These are phyloP conservation scores for Thalassiosira ordinaria DNA, from an alignment of 352 stramenopile genomes.

Conservation along the genomic window DNA sequence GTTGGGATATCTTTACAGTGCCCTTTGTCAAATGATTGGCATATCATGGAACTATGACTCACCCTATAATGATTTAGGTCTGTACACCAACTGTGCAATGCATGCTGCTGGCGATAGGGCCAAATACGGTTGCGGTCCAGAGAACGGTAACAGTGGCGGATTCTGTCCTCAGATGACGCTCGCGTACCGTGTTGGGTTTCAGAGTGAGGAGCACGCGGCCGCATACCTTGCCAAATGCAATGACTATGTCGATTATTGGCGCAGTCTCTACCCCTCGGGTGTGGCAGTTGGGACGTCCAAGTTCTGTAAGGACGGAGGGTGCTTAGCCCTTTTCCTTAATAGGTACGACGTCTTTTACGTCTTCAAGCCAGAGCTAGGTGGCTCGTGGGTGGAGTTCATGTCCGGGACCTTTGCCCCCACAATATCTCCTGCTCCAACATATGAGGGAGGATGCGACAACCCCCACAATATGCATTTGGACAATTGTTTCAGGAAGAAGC, in stretches of 20 bases:
- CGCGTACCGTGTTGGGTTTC: conserved; percentile 56
- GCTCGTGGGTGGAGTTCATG: conserved; percentile 62
- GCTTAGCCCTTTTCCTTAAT: conserved; percentile 57
- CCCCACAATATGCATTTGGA: conserved; percentile 58
- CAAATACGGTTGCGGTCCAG: conserved; percentile 59
- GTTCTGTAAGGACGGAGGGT: conserved; percentile 52
- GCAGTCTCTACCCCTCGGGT: conserved; percentile 55
- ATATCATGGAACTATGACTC: conserved; percentile 64
- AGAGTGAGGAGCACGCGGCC: conserved; percentile 51
- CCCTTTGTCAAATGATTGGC: conserved; percentile 59
- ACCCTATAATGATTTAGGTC: conserved; percentile 53
- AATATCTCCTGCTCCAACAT: conserved; percentile 59
- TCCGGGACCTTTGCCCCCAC: conserved; percentile 49
- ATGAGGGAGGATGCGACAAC: conserved; percentile 55
- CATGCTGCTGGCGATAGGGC: conserved; percentile 58
- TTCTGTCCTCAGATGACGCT: conserved; percentile 67
- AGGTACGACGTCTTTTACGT: conserved; percentile 58
- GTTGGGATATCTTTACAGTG: conserved; percentile 60
- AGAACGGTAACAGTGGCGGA: conserved; percentile 54
- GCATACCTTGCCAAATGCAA: conserved; percentile 45
- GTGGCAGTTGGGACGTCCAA: conserved; percentile 53
- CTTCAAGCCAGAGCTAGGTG: conserved; percentile 52
- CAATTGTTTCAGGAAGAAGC: conserved; percentile 56
- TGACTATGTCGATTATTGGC: conserved; percentile 62
- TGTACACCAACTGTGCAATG: conserved; percentile 66